Evolutionary conservation across 306 rosid genomes (phyloP).

Genomic region (Mimosa pudica): DNA sequence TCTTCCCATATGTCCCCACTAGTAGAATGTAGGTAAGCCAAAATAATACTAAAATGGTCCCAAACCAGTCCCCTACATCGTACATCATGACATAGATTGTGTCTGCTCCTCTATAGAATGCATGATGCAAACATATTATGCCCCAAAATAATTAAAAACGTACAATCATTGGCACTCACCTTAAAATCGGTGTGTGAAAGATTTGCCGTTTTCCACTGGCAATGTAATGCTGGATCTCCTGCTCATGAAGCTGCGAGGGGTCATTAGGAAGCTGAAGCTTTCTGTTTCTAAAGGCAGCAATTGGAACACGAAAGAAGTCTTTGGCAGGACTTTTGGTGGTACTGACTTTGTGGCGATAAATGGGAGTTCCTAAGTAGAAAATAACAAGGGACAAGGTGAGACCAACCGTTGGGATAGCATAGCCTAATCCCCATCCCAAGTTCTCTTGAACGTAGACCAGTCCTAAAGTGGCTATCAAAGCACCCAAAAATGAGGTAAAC

Average conservation of each 20-base stretch:
- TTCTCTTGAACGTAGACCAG: constrained; percentile 89
- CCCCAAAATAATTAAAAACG: neutral
- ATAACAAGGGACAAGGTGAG: constrained; percentile 59
- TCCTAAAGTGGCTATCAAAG: constrained; percentile 72
- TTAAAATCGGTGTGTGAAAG: constrained; percentile 68
- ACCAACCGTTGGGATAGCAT: constrained; percentile 84
- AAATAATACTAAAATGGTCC: neutral
- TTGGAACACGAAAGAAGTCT: constrained; percentile 53
- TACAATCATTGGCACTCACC: constrained; percentile 45
- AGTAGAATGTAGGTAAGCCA: neutral
- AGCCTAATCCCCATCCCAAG: constrained; percentile 91
- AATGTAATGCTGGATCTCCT: constrained; percentile 48
- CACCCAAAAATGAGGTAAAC: constrained; percentile 90
- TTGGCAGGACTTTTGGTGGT: constrained; percentile 61
- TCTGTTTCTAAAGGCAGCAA: constrained; percentile 66
- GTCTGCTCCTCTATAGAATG: neutral
- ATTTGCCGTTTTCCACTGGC: constrained; percentile 55
- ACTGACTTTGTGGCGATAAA: constrained; percentile 73
- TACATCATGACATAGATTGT: neutral
- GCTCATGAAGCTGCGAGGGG: constrained; percentile 66
- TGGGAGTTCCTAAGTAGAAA: constrained; percentile 72
- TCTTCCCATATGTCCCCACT: constrained; percentile 29
- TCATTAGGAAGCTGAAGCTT: constrained; percentile 57
- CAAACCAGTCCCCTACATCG: constrained; percentile 21
- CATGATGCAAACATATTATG: constrained; percentile 5